Evolutionary conservation across 139 green algal species (phyloP), one percentile per base, ranked within the genome.

Genomic region (Chlorella sp.): DNA sequence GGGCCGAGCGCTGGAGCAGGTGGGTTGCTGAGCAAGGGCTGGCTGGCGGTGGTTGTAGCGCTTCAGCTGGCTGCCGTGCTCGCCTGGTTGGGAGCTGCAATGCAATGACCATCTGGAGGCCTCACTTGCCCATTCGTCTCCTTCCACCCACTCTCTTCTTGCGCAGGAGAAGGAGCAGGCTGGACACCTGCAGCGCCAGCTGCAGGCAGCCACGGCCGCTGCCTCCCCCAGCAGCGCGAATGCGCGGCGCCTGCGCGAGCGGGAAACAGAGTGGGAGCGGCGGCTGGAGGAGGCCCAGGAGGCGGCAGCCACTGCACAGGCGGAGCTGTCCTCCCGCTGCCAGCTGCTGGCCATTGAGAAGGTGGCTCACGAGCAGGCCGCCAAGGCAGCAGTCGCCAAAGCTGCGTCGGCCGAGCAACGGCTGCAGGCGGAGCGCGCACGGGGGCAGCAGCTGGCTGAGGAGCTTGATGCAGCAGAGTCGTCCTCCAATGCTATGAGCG

Each of bases 121-220:
- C 34, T 64, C 18, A 16, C 25, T 74, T 30, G 26, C n/a, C n/a
- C 78, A 25, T 36, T 51, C n/a, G n/a, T n/a, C n/a, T n/a, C n/a
- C n/a, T n/a, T n/a, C n/a, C n/a, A n/a, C n/a, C n/a, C n/a, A n/a
- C n/a, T n/a, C n/a, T n/a, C n/a, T 32, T 30, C 20, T 12, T 11
- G 13, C 51, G 44, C 78, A 84, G 71, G 80, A 85, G 64, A 85
- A 79, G 28, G 51, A 67, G 4, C 36, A 57, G 2, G 60, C 56
- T 0, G 39, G 26, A 28, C 38, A 39, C 23, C 30, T 86, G 20
- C 81, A 80, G 16, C 30, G 62, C 28, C 63, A 75, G 63, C 28
- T 83, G 63, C 38, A 34, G 9, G 78, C 74, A 1, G 18, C 18
- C 4, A 44, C 34, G 39, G 78, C 39, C 2, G 39, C 78, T 32